Evolutionary conservation across 768 basidiomycete species (phyloP).

Genomic region (Pilatotrama ljubarskyi): DNA sequence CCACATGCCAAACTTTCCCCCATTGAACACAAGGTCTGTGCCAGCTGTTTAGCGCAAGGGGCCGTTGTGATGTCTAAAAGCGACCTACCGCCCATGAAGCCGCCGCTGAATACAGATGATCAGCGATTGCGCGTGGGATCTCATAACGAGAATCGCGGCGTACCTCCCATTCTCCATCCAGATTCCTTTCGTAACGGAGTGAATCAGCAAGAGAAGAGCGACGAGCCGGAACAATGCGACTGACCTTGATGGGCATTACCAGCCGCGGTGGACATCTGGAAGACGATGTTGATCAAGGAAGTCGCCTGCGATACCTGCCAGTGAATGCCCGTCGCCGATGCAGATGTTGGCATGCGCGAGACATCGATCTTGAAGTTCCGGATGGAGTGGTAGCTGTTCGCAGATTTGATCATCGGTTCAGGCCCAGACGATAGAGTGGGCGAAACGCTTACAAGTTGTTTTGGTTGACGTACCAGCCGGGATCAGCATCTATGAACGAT

Average conservation of each 20-base stretch:
- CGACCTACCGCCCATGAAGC: slow-evolving; percentile 55
- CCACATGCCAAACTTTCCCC: slow-evolving; percentile 37
- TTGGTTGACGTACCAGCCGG: slow-evolving; percentile 51
- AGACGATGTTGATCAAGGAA: slow-evolving; percentile 68
- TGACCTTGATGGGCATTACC: slow-evolving; percentile 69
- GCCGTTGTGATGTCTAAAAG: background rate
- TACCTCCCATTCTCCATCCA: slow-evolving; percentile 74
- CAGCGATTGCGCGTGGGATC: background rate
- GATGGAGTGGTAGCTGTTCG: slow-evolving; percentile 56
- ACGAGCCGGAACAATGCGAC: background rate
- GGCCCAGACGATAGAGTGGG: background rate
- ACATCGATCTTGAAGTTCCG: slow-evolving; percentile 77
- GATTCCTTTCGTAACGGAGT: slow-evolving; percentile 36
- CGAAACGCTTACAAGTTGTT: slow-evolving; percentile 33
- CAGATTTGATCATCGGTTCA: background rate
- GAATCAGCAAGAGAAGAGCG: slow-evolving; percentile 1
- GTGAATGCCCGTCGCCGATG: slow-evolving; percentile 64
- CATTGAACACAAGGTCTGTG: slow-evolving; percentile 47
- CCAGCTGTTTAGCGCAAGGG: background rate
- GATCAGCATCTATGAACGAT: slow-evolving; percentile 25
- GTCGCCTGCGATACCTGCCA: slow-evolving; percentile 86
- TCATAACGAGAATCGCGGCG: background rate
- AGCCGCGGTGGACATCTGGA: slow-evolving; percentile 64
- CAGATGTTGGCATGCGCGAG: slow-evolving; percentile 48
- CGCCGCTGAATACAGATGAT: slow-evolving; percentile 34